A percentile compares a stretch with the other conserved stretches of the same genome.
Conservation (phyloP, 805 yeast species). For the Candida vaughaniae region DNA sequence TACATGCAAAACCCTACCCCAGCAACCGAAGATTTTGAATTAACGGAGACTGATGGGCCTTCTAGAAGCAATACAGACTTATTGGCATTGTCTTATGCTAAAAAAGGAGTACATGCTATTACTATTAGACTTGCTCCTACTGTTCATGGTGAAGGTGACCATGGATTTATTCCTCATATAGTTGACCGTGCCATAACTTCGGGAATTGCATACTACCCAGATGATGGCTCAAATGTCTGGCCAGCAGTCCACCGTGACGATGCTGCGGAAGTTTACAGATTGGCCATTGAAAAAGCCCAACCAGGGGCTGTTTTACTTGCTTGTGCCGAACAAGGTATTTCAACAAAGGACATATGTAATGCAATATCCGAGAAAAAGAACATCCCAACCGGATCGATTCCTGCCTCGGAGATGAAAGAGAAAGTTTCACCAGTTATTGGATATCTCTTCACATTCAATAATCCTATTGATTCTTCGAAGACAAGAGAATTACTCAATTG, state of each 20-base stretch:
- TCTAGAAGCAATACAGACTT: neutral
- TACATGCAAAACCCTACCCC: neutral
- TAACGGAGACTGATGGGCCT: neutral
- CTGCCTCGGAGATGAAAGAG: neutral
- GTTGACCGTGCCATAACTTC: slow-evolving; percentile 27
- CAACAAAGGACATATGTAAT: slow-evolving; percentile 1
- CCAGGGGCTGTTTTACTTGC: slow-evolving; percentile 4
- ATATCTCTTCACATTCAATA: neutral
- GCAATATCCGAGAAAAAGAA: slow-evolving; percentile 3
- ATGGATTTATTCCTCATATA: slow-evolving; percentile 21
- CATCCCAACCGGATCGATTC: neutral
- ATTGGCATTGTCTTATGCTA: slow-evolving; percentile 10
- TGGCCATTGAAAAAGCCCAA: slow-evolving; percentile 2
- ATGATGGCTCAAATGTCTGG: slow-evolving; percentile 27
- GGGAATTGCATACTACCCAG: slow-evolving; percentile 33
- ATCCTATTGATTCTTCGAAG: slow-evolving; percentile 3
- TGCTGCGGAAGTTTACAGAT: slow-evolving; percentile 25
- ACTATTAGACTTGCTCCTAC: slow-evolving; percentile 29
- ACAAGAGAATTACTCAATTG: slow-evolving; percentile 4
- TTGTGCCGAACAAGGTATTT: slow-evolving; percentile 1
- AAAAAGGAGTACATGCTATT: slow-evolving; percentile 20
- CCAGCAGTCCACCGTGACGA: slow-evolving; percentile 29
- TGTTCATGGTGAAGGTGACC: slow-evolving; percentile 32
- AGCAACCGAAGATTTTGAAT: neutral
- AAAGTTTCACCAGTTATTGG: slow-evolving; percentile 3